Evolutionary conservation across 352 stramenopile species (phyloP).

Genomic region (Pythium sukuiense): DNA sequence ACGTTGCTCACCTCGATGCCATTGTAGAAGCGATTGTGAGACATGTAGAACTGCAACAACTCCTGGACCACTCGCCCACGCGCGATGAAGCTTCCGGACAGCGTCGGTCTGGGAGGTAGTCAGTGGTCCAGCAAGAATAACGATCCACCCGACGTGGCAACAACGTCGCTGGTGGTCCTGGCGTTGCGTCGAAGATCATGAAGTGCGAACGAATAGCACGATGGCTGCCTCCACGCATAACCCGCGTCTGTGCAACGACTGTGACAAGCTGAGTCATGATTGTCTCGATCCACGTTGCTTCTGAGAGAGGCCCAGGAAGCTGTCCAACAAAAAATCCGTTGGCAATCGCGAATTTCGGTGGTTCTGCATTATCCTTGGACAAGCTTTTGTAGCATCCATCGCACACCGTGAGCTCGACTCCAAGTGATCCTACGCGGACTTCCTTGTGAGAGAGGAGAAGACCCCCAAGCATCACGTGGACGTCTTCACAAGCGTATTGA

Average conservation of each 20-base stretch:
- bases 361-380: not conserved
- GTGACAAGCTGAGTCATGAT: slow-evolving; percentile 28
- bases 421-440: no score
- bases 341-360: slow-evolving; percentile 30
- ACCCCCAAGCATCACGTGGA: no score
- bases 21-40: no score
- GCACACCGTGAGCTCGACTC: slow-evolving; percentile 1
- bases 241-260: slow-evolving; percentile 24
- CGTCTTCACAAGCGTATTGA: no score
- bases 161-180: no score
- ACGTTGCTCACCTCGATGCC: not conserved
- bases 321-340: slow-evolving; percentile 30
- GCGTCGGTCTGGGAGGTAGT: no score
- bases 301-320: not conserved
- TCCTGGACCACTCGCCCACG: no score
- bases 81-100: no score
- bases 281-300: slow-evolving; percentile 24
- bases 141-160: no score
- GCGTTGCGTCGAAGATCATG: slow-evolving; percentile 28
- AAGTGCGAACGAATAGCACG: slow-evolving; percentile 29
- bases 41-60: no score
- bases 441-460: no score
- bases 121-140: no score
- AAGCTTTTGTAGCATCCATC: slow-evolving; percentile 11
- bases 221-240: slow-evolving; percentile 27